Evolutionary conservation across 2,329 filamentous ascomycete genomes (phyloP).

Genomic region (Moelleriella libera): DNA sequence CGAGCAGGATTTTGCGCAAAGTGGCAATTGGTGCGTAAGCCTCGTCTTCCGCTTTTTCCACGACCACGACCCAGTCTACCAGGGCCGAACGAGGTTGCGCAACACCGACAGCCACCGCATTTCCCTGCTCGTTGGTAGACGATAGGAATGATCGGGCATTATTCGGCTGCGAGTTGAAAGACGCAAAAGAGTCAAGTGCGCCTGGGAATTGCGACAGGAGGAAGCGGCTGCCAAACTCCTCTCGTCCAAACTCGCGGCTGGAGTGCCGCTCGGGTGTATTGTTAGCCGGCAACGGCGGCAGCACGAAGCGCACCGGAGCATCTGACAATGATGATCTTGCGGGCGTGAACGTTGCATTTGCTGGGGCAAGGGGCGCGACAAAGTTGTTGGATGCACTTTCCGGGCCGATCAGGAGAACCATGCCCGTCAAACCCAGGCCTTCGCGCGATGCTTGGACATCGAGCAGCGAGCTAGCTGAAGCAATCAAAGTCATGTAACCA

Average conservation of each 20-base stretch:
- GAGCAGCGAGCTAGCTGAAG: constrained; percentile 51
- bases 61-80: constrained; percentile 69
- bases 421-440: constrained; percentile 56
- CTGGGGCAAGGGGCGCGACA: constrained; percentile 25
- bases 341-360: constrained; percentile 30
- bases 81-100: constrained; percentile 53
- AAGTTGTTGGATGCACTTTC: constrained; percentile 52
- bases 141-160: constrained; percentile 56
- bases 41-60: constrained; percentile 63
- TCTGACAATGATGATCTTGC: constrained; percentile 22
- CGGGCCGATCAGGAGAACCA: constrained; percentile 59
- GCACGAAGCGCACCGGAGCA: constrained; percentile 41
- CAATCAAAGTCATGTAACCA: constrained; percentile 74
- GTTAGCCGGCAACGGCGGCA: constrained; percentile 33
- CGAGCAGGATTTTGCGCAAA: constrained; percentile 67
- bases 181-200: constrained; percentile 43
- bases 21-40: constrained; percentile 62
- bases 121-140: constrained; percentile 58
- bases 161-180: constrained; percentile 32
- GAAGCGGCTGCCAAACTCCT: constrained; percentile 37
- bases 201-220: constrained; percentile 47
- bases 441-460: constrained; percentile 48
- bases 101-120: constrained; percentile 64
- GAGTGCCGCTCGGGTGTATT: constrained; percentile 33
- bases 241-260: constrained; percentile 15